phyloP scores from a whole-genome alignment of 352 stramenopile genomes.

The Globisporangium cystogenes region DNA sequence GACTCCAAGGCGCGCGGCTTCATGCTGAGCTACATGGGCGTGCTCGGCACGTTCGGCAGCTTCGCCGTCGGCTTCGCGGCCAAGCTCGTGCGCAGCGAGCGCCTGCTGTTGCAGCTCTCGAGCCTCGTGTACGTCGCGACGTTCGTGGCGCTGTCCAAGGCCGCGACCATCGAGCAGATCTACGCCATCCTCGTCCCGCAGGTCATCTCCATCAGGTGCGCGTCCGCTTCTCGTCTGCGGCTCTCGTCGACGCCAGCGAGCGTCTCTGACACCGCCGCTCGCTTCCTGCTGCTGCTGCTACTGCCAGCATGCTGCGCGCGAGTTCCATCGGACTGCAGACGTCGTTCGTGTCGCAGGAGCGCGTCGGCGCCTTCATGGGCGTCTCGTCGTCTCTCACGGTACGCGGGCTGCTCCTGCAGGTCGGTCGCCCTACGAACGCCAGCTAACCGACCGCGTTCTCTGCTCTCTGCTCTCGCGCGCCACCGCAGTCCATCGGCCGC shows the following conservation, averaged over 20 bases:
- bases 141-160: conserved; percentile 60
- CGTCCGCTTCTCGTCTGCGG: neutral
- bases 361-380: conserved; percentile 73
- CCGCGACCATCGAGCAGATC: conserved; percentile 37
- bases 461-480: neutral
- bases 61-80: conserved; percentile 53
- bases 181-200: conserved; percentile 61
- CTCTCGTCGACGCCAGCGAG: neutral
- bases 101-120: conserved; percentile 54
- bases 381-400: conserved; percentile 78
- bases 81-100: conserved; percentile 40
- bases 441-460: neutral
- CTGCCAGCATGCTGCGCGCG: conserved; percentile 62
- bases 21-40: conserved; percentile 77
- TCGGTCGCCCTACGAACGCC: no score
- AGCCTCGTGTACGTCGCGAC: conserved; percentile 65
- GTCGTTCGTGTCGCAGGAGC: conserved; percentile 58
- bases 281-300: neutral
- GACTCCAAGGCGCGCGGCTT: conserved; percentile 59
- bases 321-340: conserved; percentile 73
- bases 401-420: no score
- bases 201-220: conserved; percentile 61
- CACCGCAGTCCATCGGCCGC: conserved; percentile 56
- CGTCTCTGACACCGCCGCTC: neutral
- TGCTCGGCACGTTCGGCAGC: conserved; percentile 61